Evolutionary conservation across 75 land plant genomes (phyloP).

Genomic region (Selaginella moellendorffii): DNA sequence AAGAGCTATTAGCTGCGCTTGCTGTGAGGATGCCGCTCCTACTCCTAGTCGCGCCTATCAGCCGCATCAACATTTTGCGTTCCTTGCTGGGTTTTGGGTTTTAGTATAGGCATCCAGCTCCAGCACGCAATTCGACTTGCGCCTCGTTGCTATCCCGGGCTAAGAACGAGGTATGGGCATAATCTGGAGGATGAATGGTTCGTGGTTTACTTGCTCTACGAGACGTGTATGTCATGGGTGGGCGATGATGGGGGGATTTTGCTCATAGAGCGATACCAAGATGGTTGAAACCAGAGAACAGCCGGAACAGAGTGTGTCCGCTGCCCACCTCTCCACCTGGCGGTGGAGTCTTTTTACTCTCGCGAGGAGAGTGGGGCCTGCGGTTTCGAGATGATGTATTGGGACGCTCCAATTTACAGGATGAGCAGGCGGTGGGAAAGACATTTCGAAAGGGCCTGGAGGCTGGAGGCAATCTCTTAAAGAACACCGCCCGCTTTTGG

Average conservation of each 20-base stretch:
- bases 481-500: constrained; percentile 51
- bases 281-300: constrained; percentile 73
- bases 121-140: constrained; percentile 46
- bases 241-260: constrained; percentile 92
- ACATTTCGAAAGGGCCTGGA: constrained; percentile 53
- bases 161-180: constrained; percentile 43
- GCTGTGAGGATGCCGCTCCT: no score
- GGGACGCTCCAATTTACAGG: constrained; percentile 21
- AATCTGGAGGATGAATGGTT: constrained; percentile 97
- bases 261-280: constrained; percentile 79
- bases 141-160: neutral
- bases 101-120: constrained; percentile 19
- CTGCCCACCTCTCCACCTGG: constrained; percentile 20
- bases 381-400: constrained; percentile 97
- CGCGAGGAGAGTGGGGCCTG: constrained; percentile 76
- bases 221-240: constrained; percentile 43
- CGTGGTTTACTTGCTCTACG: constrained; percentile 53
- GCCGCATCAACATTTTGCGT: no score
- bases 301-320: constrained; percentile 56
- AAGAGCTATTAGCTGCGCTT: no score
- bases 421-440: constrained; percentile 41
- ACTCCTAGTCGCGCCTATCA: no score
- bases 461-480: constrained; percentile 59
- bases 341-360: constrained; percentile 83
- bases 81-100: constrained; percentile 12